These are phyloP conservation scores for Endothia cerciana DNA, from an alignment of 2,329 filamentous ascomycete species.

Conservation along the genomic window DNA sequence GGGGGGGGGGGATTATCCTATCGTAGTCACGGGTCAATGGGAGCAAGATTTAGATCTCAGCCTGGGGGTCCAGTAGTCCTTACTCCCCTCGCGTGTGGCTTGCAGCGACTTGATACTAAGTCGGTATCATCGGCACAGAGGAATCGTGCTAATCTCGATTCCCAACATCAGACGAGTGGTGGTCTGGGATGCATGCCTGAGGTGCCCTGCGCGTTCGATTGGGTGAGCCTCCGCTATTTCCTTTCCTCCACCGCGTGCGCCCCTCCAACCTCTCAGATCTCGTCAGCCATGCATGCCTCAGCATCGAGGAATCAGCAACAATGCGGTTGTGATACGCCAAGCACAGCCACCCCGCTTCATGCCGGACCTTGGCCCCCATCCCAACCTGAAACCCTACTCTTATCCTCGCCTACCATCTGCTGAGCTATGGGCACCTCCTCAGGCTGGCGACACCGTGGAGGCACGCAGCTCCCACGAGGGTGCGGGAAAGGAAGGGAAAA, in stretches of 20 bases:
- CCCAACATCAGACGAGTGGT: not conserved
- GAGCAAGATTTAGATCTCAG: slow-evolving; percentile 18
- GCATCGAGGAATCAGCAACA: not conserved
- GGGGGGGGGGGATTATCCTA: slow-evolving; percentile 21
- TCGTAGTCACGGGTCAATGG: slow-evolving; percentile 22
- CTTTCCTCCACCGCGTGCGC: not conserved
- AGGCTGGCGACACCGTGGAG: not conserved
- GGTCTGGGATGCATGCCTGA: not conserved
- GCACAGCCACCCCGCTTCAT: not conserved
- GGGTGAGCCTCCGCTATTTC: not conserved
- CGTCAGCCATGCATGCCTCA: not conserved
- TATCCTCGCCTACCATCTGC: not conserved
- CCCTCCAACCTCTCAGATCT: no score
- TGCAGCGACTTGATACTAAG: slow-evolving; percentile 16
- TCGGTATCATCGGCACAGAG: slow-evolving; percentile 16
- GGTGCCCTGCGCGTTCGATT: not conserved
- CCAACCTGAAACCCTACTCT: not conserved
- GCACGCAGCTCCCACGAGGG: not conserved
- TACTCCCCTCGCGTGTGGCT: not conserved
- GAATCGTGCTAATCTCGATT: not conserved
- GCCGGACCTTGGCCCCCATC: not conserved
- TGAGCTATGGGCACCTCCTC: not conserved
- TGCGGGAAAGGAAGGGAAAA: not conserved
- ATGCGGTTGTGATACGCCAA: not conserved
- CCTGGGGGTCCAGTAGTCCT: not conserved